phyloP scores from a whole-genome alignment of 176 grass and related monocot species.

The Dactylis glomerata region DNA sequence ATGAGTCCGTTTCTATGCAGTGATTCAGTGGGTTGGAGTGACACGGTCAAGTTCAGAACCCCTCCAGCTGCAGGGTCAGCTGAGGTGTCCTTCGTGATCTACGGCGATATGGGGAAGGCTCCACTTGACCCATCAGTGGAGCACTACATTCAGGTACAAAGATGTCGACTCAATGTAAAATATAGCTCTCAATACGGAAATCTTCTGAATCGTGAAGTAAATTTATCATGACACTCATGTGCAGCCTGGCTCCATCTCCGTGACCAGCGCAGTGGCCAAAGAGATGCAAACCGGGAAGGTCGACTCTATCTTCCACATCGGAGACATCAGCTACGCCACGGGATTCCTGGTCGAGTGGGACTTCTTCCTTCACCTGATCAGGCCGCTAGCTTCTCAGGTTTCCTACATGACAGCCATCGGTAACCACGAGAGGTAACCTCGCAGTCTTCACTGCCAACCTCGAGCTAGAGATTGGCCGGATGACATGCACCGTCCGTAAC shows the following conservation, averaged over 20 bases:
- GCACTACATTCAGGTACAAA: conserved; percentile 77
- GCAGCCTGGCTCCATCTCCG: conserved; percentile 69
- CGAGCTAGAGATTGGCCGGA: neutral
- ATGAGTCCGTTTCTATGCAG: conserved; percentile 28
- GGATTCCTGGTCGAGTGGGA: conserved; percentile 86
- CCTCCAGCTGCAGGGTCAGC: conserved; percentile 62
- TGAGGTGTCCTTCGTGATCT: conserved; percentile 52
- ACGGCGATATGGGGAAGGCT: conserved; percentile 93
- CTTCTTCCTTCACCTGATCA: conserved; percentile 54
- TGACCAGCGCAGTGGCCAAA: conserved; percentile 46
- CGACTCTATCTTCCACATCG: conserved; percentile 83
- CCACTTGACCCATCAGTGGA: conserved; percentile 77
- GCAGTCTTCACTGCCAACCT: neutral
- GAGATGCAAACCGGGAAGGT: conserved; percentile 46
- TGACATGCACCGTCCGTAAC: neutral
- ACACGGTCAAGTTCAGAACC: conserved; percentile 47
- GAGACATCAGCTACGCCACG: conserved; percentile 86
- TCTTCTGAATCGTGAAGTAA: neutral
- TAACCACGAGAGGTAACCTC: conserved; percentile 71
- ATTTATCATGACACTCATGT: neutral
- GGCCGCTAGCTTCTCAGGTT: conserved; percentile 60
- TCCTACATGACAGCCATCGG: conserved; percentile 88
- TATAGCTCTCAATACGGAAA: neutral
- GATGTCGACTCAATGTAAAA: neutral
- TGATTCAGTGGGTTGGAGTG: conserved; percentile 75